Base-by-base conservation (phyloP, 345 rosid genomes). In the Hibiscus tridactylites region DNA sequence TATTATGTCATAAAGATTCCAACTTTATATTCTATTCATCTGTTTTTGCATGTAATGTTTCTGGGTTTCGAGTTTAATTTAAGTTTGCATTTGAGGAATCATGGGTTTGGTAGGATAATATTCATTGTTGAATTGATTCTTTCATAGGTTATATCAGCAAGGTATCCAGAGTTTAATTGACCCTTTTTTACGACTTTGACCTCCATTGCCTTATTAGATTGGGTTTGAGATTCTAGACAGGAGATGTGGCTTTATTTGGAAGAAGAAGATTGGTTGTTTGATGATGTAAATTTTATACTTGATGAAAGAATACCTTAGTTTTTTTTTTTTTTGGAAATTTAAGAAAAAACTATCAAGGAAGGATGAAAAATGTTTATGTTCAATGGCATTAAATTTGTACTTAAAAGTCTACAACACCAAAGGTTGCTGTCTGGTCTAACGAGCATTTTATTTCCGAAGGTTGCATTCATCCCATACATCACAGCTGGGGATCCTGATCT, bases 401-500 rank as follows among this genome's bases (percentile, higher is more conserved):
- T 57, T 59, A 1, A 1, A 29, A 60, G 19, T 15, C 1, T 29
- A 29, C 16, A 5, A 15, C 29, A 61, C 42, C 10, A 9, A 47
- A 47, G 16, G 16, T 47, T 47, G 4, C 50, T 9, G 50, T 46
- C 12, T 10, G 42, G 65, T 57, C 66, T 78, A 65, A 65, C 17
- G 7, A 70, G 49, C 37, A 33, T 70, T 47, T 49, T 77, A 24
- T 71, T 1, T 77, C 8, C 77, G 83, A 73, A 91, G 99, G 91
- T 95, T 75, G 98, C 97, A 65, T 66, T 90, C 46, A 86, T 92
- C 74, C 96, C 97, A 9, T 89, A 85, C 85, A 95, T 92, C 71
- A 95, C 99, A 28, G 99, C 97, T 26, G 99, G 98, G 71, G 97
- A 92, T 77, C 98, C 99, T 70, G 97, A 95, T 83, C 93, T 95